Percentiles rank a stretch among this genome's conserved stretches.
phyloP scores from a whole-genome alignment of 148 eudicot species.

The Spergularia marina region DNA sequence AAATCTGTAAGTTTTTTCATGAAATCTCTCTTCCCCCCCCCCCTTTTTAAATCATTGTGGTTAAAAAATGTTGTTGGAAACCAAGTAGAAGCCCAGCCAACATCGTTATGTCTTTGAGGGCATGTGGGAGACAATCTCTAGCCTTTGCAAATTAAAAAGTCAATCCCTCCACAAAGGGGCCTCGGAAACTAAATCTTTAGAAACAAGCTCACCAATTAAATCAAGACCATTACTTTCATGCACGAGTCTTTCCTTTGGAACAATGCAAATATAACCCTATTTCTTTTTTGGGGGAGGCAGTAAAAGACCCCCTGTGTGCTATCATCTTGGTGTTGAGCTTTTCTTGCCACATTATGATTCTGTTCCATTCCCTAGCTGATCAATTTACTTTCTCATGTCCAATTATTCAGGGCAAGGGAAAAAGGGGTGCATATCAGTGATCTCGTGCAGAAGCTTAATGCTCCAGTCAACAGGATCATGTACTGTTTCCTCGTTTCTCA shows the following conservation, averaged over 20 bases:
- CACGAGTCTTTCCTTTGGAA: too few species aligned
- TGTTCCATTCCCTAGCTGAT: neutral
- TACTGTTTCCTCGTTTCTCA: conserved; percentile 19
- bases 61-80: neutral
- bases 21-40: neutral
- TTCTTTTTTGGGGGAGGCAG: too few species aligned
- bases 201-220: neutral
- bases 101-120: neutral
- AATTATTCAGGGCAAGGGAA: conserved; percentile 34
- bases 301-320: neutral
- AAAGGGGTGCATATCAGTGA: conserved; percentile 56
- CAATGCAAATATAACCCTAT: too few species aligned
- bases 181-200: neutral
- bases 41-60: neutral
- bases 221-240: neutral
- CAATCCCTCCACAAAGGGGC: neutral
- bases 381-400: neutral
- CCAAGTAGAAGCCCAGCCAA: neutral
- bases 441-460: conserved; percentile 44
- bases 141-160: neutral
- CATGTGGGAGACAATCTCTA: neutral
- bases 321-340: neutral
- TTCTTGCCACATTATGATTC: neutral
- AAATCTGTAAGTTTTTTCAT: conserved; percentile 48
- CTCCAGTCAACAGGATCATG: conserved; percentile 59